These are phyloP conservation scores for Hypoxylon sp. DNA, from an alignment of 2,329 filamentous ascomycete species.

Conservation along the genomic window DNA sequence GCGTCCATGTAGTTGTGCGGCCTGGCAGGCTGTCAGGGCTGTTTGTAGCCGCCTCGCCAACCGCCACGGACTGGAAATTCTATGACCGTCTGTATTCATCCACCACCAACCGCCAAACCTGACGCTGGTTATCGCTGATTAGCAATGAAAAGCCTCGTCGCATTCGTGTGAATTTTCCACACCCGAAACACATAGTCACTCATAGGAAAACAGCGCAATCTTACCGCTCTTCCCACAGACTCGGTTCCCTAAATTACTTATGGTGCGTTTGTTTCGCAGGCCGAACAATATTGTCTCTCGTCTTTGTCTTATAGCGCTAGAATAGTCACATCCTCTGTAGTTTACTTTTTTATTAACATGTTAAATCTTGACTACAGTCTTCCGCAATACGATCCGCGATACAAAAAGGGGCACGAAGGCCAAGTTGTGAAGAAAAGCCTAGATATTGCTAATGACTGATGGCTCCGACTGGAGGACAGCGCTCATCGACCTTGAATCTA, in stretches of 20 bases:
- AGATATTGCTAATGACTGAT: slow-evolving; percentile 39
- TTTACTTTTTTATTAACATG: slow-evolving; percentile 34
- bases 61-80: slow-evolving; percentile 25
- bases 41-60: slow-evolving; percentile 24
- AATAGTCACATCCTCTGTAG: slow-evolving; percentile 13
- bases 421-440: slow-evolving; percentile 26
- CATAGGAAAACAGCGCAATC: slow-evolving; percentile 4
- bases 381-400: slow-evolving; percentile 25
- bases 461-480: slow-evolving; percentile 46
- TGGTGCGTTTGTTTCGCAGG: slow-evolving; percentile 34
- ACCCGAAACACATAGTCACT: slow-evolving; percentile 5
- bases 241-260: slow-evolving; percentile 29
- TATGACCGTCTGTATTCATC: slow-evolving; percentile 16
- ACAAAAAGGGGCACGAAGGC: slow-evolving; percentile 31
- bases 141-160: slow-evolving; percentile 19
- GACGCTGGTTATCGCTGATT: slow-evolving; percentile 11
- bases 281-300: slow-evolving; percentile 5
- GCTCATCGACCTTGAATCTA: slow-evolving; percentile 23
- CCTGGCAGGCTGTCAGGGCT: slow-evolving; percentile 11
- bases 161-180: slow-evolving; percentile 14
- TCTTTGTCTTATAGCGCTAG: slow-evolving; percentile 12
- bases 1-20: slow-evolving; percentile 1
- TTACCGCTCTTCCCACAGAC: slow-evolving; percentile 2
- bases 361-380: slow-evolving; percentile 24
- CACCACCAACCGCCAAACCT: slow-evolving; percentile 9